Conservation (phyloP, 331 rosid species). For the Telfairia occidentalis region DNA sequence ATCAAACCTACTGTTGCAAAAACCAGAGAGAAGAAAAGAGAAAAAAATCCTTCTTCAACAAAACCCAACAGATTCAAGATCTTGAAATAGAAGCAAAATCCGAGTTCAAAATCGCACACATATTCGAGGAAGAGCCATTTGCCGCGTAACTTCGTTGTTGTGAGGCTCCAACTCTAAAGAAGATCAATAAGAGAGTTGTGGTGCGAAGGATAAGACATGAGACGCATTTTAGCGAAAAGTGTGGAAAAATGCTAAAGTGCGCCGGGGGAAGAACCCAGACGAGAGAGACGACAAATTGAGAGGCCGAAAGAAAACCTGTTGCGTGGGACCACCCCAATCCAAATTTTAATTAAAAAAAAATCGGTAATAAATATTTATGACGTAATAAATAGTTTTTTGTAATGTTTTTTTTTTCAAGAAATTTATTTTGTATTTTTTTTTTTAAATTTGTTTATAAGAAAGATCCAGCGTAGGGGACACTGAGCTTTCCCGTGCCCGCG, state of each 20-base stretch:
- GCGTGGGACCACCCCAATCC: conserved; percentile 11
- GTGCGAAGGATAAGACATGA: conserved; percentile 1
- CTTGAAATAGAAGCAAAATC: neutral
- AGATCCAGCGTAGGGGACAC: conserved; percentile 1
- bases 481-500: conserved; percentile 11
- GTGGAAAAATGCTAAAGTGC: neutral
- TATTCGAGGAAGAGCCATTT: neutral
- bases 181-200: conserved; percentile 9
- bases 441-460: neutral
- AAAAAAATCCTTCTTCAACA: neutral
- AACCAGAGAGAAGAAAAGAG: neutral
- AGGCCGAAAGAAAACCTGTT: conserved; percentile 15
- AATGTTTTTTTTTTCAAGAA: neutral
- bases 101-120: neutral
- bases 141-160: conserved; percentile 1
- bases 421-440: too few relatives aligned
- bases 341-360: too few relatives aligned
- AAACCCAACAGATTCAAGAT: conserved; percentile 1
- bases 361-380: neutral
- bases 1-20: conserved; percentile 20
- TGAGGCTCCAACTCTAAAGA: neutral
- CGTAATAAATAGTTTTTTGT: neutral
- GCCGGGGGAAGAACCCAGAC: conserved; percentile 6
- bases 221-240: neutral
- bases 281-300: conserved; percentile 12